Evolutionary conservation across 306 rosid species (phyloP).

Genomic region (Citrullus colocynthis): DNA sequence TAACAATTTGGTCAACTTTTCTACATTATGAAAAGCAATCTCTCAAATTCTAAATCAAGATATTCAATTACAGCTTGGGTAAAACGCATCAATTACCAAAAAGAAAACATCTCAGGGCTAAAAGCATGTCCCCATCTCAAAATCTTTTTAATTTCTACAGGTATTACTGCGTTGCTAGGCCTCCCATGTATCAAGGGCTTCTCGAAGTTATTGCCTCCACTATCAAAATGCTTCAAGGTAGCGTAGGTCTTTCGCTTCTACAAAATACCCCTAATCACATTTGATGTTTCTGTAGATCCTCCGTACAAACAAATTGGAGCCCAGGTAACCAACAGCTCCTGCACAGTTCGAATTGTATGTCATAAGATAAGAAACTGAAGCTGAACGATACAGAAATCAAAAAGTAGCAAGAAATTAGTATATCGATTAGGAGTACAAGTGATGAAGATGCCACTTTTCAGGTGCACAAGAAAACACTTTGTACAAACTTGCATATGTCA

Average conservation of each 20-base stretch:
- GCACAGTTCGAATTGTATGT: conserved; percentile 9
- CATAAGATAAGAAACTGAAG: neutral
- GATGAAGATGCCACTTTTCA: neutral
- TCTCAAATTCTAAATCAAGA: conserved; percentile 65
- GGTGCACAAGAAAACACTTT: neutral
- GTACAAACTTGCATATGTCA: neutral
- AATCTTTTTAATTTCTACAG: conserved; percentile 8
- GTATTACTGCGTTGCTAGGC: neutral
- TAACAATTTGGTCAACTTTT: conserved; percentile 43
- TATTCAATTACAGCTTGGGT: conserved; percentile 64
- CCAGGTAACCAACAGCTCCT: conserved; percentile 98
- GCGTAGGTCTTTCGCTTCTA: neutral
- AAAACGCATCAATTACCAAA: conserved; percentile 13
- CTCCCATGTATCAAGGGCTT: neutral
- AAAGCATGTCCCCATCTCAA: conserved; percentile 9
- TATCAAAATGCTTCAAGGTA: conserved; percentile 2
- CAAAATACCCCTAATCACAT: conserved; percentile 47
- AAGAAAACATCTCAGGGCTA: neutral
- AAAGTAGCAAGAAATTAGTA: neutral
- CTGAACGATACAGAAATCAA: neutral
- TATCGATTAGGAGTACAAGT: neutral
- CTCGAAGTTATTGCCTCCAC: conserved; percentile 1
- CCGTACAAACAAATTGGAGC: conserved; percentile 95
- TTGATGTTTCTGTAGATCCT: conserved; percentile 99
- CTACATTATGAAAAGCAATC: conserved; percentile 41